These are phyloP conservation scores for Pyricularia grisea DNA, from an alignment of 2,329 filamentous ascomycete species.

Conservation along the genomic window DNA sequence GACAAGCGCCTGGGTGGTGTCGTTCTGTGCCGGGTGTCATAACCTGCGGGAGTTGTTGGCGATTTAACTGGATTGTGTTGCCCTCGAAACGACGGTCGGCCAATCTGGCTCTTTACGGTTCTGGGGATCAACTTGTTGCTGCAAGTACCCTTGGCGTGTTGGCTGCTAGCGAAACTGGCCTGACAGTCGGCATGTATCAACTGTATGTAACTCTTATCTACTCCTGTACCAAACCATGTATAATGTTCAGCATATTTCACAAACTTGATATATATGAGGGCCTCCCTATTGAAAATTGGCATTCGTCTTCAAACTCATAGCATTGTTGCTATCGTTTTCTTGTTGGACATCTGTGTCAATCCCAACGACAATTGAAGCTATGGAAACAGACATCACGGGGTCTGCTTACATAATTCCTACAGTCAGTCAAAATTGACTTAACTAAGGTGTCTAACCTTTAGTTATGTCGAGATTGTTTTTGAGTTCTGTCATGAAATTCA, in stretches of 20 bases:
- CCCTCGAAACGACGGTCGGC: background rate
- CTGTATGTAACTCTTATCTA: background rate
- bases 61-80: background rate
- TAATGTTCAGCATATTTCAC: background rate
- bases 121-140: background rate
- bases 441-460: background rate
- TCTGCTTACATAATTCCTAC: background rate
- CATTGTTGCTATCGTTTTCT: background rate
- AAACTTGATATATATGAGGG: background rate
- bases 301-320: background rate
- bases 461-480: too few species aligned
- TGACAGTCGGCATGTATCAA: background rate
- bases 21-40: conserved; percentile 61
- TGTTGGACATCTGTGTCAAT: background rate
- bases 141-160: background rate
- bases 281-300: background rate
- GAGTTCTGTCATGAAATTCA: background rate
- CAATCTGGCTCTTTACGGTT: background rate
- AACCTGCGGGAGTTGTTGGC: background rate
- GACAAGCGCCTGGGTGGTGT: conserved; percentile 73
- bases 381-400: background rate
- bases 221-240: background rate
- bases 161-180: background rate
- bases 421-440: background rate
- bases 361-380: background rate